These are phyloP conservation scores for Alternaria sp. DNA, from an alignment of 2,329 filamentous ascomycete genomes.

Conservation along the genomic window DNA sequence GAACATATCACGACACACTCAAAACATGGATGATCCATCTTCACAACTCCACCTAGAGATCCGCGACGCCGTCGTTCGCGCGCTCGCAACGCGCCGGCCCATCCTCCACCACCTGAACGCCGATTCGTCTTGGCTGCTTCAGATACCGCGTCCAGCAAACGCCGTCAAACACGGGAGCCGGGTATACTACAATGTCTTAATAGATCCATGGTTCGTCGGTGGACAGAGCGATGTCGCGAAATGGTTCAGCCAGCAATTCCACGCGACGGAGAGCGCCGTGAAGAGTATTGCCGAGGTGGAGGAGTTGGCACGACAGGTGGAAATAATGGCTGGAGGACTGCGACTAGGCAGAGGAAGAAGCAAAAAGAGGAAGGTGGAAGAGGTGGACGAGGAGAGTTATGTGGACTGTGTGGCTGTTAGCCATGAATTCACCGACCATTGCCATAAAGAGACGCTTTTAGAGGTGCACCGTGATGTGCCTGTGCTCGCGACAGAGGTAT, in stretches of 20 bases:
- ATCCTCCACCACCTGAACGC: slow-evolving; percentile 70
- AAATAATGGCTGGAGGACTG: slow-evolving; percentile 48
- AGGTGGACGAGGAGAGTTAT: slow-evolving; percentile 37
- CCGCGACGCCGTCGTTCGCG: slow-evolving; percentile 47
- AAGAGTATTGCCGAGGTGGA: slow-evolving; percentile 64
- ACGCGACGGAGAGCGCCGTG: slow-evolving; percentile 61
- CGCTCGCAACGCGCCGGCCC: slow-evolving; percentile 54
- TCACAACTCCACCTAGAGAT: slow-evolving; percentile 53
- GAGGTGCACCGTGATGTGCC: slow-evolving; percentile 62
- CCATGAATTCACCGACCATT: slow-evolving; percentile 74
- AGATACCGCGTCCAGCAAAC: slow-evolving; percentile 62
- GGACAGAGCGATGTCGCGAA: slow-evolving; percentile 67
- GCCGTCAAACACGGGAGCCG: slow-evolving; percentile 52
- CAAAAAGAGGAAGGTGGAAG: slow-evolving; percentile 14
- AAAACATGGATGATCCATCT: slow-evolving; percentile 42
- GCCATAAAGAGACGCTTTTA: slow-evolving; percentile 65
- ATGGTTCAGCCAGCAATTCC: slow-evolving; percentile 72
- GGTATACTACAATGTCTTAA: slow-evolving; percentile 67
- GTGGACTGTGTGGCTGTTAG: slow-evolving; percentile 67
- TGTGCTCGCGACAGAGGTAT: slow-evolving; percentile 62
- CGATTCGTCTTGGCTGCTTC: slow-evolving; percentile 72
- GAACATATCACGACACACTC: neutral
- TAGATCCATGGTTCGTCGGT: slow-evolving; percentile 70
- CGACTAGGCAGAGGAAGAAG: slow-evolving; percentile 23
- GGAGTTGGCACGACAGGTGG: slow-evolving; percentile 57